These are phyloP conservation scores for Globisporangium radiosum DNA, from an alignment of 352 stramenopile species.

Conservation along the genomic window DNA sequence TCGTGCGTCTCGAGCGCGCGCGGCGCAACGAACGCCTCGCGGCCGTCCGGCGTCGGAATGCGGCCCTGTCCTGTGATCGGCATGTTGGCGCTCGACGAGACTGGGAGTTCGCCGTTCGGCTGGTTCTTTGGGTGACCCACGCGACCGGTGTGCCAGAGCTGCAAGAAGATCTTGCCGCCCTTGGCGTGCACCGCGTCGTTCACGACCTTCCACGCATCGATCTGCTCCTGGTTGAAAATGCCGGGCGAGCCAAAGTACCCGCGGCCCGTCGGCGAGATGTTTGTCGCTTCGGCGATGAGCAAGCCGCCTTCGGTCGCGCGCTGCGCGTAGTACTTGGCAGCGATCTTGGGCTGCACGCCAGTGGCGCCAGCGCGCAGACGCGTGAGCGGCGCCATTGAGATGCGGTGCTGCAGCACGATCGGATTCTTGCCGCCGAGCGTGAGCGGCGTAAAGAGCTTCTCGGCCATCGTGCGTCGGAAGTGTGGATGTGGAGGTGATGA, in stretches of 20 bases:
- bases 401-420: slow-evolving; percentile 26
- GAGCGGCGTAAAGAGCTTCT: slow-evolving; percentile 24
- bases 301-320: slow-evolving; percentile 25
- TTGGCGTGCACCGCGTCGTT: slow-evolving; percentile 55
- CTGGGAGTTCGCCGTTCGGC: slow-evolving; percentile 22
- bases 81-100: slow-evolving; percentile 23
- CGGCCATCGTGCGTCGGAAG: not conserved
- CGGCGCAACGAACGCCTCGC: slow-evolving; percentile 27
- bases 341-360: slow-evolving; percentile 14
- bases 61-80: slow-evolving; percentile 8
- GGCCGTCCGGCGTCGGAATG: slow-evolving; percentile 16
- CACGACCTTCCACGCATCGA: slow-evolving; percentile 33
- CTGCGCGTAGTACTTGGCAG: slow-evolving; percentile 31
- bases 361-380: slow-evolving; percentile 11
- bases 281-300: slow-evolving; percentile 32
- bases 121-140: slow-evolving; percentile 41
- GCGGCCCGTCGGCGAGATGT: slow-evolving; percentile 17
- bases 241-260: slow-evolving; percentile 26
- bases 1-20: slow-evolving; percentile 54
- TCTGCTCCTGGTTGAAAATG: slow-evolving; percentile 32
- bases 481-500: not conserved
- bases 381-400: slow-evolving; percentile 44
- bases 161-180: slow-evolving; percentile 46
- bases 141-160: slow-evolving; percentile 74
- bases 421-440: slow-evolving; percentile 21